Evolutionary conservation across 495 filamentous ascomycete genomes (phyloP), one percentile per base, ranked within the genome.

Genomic region (Cercophora samala): DNA sequence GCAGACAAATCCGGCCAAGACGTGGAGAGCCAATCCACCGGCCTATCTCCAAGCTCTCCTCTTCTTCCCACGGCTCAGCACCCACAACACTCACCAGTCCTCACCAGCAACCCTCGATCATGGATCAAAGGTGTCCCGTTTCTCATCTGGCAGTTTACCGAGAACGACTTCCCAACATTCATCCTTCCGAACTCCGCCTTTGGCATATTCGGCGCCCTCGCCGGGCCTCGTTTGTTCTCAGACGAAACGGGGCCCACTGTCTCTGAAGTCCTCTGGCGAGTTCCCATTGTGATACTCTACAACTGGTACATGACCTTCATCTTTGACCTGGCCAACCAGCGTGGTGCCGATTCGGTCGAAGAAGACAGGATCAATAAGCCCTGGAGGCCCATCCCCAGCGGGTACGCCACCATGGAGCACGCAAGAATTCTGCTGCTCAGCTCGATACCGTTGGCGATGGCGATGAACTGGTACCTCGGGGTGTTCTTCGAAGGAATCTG

Each of bases 351-450:
- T 21, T 83, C 84, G 3, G 69, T 85, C n/a, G 58, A 69, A 0
- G 86, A 87, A 71, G 85, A 87, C 65, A 15, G 51, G 0, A 67
- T 85, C 68, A 89, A 89, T 75, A 89, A 88, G 72, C 82, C 83
- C 3, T 88, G 85, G 84, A 79, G 86, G 1, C 82, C 84, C 0
- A 74, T 89, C 3, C 84, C 83, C 0, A 69, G 72, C 0, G 71
- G 76, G 1, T 75, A 77, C 11, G 70, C 87, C 15, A 80, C 76
- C 9, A 52, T 69, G 0, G 69, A 69, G 0, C 73, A 83, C 42
- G 76, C 83, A 4, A 74, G 77, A 26, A 66, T 69, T 3, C 52
- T 77, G 1, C 52, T 87, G 25, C 69, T 85, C 0, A 37, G 67
- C 4, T 24, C 69, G 6, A 74, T 84, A 52, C 78, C 83, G 0